Conservation (phyloP, 352 stramenopile genomes). For the Globisporangium recalcitrans region DNA sequence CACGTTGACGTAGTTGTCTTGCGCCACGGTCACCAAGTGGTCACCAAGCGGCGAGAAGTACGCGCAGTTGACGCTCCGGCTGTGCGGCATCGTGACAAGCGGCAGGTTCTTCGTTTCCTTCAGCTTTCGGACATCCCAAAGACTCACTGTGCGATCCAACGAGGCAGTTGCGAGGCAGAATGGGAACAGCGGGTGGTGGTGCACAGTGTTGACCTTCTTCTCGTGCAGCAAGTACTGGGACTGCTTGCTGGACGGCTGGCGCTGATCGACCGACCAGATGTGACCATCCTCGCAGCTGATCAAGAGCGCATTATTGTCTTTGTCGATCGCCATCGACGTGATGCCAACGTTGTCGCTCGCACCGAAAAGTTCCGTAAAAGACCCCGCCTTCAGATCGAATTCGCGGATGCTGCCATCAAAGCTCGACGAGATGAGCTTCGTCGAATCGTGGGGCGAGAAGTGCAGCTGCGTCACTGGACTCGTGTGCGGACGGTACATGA, state of each 20-base stretch:
- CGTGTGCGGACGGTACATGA: constrained; percentile 63
- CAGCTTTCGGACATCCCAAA: constrained; percentile 77
- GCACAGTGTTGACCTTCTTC: constrained; percentile 87
- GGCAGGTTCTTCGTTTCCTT: constrained; percentile 33
- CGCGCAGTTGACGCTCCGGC: constrained; percentile 81
- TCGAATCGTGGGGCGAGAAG: constrained; percentile 38
- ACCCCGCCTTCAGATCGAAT: constrained; percentile 58
- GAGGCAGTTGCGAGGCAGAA: constrained; percentile 75
- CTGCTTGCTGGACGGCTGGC: constrained; percentile 23
- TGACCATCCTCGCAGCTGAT: constrained; percentile 60
- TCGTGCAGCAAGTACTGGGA: constrained; percentile 56
- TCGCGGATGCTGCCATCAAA: constrained; percentile 65
- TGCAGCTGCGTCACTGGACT: constrained; percentile 61
- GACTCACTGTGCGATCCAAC: constrained; percentile 68
- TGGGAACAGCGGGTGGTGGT: constrained; percentile 50
- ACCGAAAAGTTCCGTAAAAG: constrained; percentile 54
- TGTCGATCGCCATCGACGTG: constrained; percentile 43
- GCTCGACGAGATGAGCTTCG: constrained; percentile 60
- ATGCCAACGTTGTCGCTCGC: constrained; percentile 40
- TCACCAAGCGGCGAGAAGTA: constrained; percentile 75
- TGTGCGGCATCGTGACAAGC: constrained; percentile 56
- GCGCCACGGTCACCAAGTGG: constrained; percentile 74
- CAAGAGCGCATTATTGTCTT: constrained; percentile 25
- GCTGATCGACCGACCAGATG: constrained; percentile 50
- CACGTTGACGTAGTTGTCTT: constrained; percentile 78